Base-by-base conservation (phyloP, 495 filamentous ascomycete genomes). In the Talaromyces adpressus region DNA sequence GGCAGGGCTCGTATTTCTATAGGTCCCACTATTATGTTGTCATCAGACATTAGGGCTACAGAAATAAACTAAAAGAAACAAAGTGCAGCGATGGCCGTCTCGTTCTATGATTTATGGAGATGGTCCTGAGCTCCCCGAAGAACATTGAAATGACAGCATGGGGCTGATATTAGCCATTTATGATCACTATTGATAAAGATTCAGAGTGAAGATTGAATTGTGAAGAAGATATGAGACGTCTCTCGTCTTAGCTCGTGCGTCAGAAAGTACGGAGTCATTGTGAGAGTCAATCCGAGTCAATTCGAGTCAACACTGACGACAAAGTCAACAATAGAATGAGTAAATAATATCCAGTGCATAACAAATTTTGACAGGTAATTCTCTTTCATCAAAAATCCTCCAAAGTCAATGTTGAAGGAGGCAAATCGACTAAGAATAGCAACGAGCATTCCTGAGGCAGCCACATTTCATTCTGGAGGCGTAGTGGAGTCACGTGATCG, bases 401-500 rank as follows among this genome's bases (percentile, higher is more conserved):
- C 49, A 14, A 51, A 22, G 23, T 39, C 36, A 16, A 16, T 11
- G n/a, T n/a, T n/a, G 9, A 41, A 4, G 6, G 45, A 49, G 45
- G 45, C 45, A 49, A 49, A 20, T 8, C n/a, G 16, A 1, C 41
- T 12, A 29, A 53, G 11, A 53, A 53, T 53, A 53, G 51, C 11
- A 27, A 4, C 23, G n/a, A 12, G 20, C 22, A 54, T 54, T 54
- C 52, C 52, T 56, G 23, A 56, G 52, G 52, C 52, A 56, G 52
- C 52, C 22, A 56, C 27, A 56, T 56, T 56, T 56, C 22, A 54
- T 29, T 23, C n/a, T 18, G 30, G 29, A 58, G 56, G 27, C 56
- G 69, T 62, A 54, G 67, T 74, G 68, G 18, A 27, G 25, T 69
- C 71, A 73, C 71, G 71, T 73, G 70, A 62, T 27, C 64, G 61